These are phyloP conservation scores for Irpex sp. DNA, from an alignment of 1,284 basidiomycete genomes.

Conservation along the genomic window DNA sequence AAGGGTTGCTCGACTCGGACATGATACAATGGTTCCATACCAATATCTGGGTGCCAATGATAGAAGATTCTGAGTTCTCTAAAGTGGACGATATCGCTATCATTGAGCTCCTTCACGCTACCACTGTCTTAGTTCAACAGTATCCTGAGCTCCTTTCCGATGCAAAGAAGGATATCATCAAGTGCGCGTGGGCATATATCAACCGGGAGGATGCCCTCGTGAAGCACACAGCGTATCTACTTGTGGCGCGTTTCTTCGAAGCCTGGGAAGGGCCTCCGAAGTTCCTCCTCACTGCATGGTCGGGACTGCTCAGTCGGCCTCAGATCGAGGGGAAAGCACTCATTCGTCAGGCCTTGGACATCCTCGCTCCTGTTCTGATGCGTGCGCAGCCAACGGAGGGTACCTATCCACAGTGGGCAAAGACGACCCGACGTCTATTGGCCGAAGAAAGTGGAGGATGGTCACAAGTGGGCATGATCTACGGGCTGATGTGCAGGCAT, in stretches of 20 bases:
- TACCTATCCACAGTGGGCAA: slow-evolving; percentile 85
- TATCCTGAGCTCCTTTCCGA: slow-evolving; percentile 78
- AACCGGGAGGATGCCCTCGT: slow-evolving; percentile 86
- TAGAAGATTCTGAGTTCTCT: slow-evolving; percentile 48
- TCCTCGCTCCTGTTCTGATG: slow-evolving; percentile 86
- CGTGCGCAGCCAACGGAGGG: slow-evolving; percentile 50
- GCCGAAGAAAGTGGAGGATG: slow-evolving; percentile 87
- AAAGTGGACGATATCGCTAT: slow-evolving; percentile 80
- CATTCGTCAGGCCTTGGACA: slow-evolving; percentile 87
- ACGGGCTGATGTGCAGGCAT: slow-evolving; percentile 91
- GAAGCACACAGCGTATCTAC: slow-evolving; percentile 91
- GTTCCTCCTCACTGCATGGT: slow-evolving; percentile 94
- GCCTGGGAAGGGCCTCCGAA: slow-evolving; percentile 90
- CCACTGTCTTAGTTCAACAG: slow-evolving; percentile 86
- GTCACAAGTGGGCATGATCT: slow-evolving; percentile 84
- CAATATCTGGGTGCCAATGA: slow-evolving; percentile 79
- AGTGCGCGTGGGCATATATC: slow-evolving; percentile 91
- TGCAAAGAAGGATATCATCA: slow-evolving; percentile 92
- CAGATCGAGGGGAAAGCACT: slow-evolving; percentile 80
- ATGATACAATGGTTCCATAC: slow-evolving; percentile 70
- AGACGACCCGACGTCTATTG: slow-evolving; percentile 82
- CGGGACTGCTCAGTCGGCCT: slow-evolving; percentile 83
- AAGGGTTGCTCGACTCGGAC: slow-evolving; percentile 66
- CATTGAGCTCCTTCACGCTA: slow-evolving; percentile 90
- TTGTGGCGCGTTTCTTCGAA: slow-evolving; percentile 93